Conservation (phyloP, 306 rosid species). For the Erythrophleum fordii region DNA sequence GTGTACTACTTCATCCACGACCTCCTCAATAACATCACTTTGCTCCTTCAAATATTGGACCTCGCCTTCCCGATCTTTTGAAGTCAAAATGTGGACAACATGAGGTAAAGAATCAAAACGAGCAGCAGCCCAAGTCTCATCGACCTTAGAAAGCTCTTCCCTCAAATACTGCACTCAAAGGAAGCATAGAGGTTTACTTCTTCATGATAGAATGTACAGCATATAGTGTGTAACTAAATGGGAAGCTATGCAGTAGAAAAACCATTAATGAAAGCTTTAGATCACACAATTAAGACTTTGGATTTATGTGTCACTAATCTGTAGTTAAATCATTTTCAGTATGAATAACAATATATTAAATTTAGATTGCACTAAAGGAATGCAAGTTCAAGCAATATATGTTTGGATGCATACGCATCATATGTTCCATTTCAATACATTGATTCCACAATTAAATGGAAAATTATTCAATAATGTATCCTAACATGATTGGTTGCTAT, state of each 20-base stretch:
- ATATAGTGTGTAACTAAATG: not conserved
- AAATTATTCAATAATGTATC: not conserved
- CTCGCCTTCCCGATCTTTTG: constrained; percentile 93
- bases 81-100: constrained; percentile 96
- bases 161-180: constrained; percentile 78
- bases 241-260: constrained; percentile 19
- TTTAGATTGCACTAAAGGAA: not conserved
- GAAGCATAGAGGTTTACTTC: constrained; percentile 37
- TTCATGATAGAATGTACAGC: constrained; percentile 21
- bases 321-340: not conserved
- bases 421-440: constrained; percentile 17
- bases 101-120: constrained; percentile 99
- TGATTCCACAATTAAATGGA: not conserved
- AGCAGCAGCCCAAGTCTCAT: constrained; percentile 91
- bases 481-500: not conserved
- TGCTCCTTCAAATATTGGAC: constrained; percentile 88
- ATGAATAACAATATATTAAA: not conserved
- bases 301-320: not conserved
- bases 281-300: not conserved
- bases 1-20: constrained; percentile 99
- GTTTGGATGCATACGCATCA: not conserved
- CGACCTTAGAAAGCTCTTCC: constrained; percentile 75
- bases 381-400: not conserved
- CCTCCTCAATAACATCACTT: constrained; percentile 95
- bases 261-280: constrained; percentile 1